Conservation (phyloP, 352 stramenopile species). For the Globisporangium rhizosaccharum region DNA sequence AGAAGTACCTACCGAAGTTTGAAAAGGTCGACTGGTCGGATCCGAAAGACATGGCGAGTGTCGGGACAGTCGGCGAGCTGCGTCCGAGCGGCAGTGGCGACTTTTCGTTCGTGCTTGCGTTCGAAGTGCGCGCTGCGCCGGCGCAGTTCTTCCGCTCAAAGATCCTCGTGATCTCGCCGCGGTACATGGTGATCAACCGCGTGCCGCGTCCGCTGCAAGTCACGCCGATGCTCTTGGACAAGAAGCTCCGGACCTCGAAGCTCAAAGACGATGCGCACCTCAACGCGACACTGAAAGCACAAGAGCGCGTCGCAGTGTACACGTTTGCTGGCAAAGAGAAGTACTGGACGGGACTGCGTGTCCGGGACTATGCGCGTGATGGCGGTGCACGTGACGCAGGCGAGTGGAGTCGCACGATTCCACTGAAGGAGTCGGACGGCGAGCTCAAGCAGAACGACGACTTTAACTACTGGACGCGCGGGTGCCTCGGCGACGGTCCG, state of each 20-base stretch:
- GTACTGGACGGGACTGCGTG: constrained; percentile 51
- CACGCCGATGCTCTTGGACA: constrained; percentile 73
- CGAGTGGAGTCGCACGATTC: constrained; percentile 55
- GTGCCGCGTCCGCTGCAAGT: constrained; percentile 61
- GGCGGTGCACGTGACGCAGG: constrained; percentile 32
- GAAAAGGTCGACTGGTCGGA: constrained; percentile 71
- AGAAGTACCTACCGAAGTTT: constrained; percentile 75
- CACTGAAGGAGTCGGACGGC: constrained; percentile 29
- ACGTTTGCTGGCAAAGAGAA: constrained; percentile 64
- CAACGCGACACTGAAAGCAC: constrained; percentile 42
- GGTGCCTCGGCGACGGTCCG: constrained; percentile 61
- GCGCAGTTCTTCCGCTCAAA: constrained; percentile 81
- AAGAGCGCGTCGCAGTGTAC: constrained; percentile 63
- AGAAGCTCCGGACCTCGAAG: constrained; percentile 48
- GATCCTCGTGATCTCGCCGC: constrained; percentile 72
- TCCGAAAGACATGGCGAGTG: constrained; percentile 57
- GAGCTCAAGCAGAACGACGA: constrained; percentile 32
- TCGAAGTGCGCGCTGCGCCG: constrained; percentile 71
- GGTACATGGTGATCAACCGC: constrained; percentile 67
- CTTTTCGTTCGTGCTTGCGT: constrained; percentile 74
- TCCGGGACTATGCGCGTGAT: constrained; percentile 57
- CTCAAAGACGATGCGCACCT: constrained; percentile 20
- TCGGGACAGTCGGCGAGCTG: constrained; percentile 74
- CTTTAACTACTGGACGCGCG: constrained; percentile 63
- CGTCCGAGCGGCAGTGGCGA: constrained; percentile 32